Base-by-base conservation (phyloP, 225 moss, liverwort and hornwort species). In the Antitrichia curtipendula region DNA sequence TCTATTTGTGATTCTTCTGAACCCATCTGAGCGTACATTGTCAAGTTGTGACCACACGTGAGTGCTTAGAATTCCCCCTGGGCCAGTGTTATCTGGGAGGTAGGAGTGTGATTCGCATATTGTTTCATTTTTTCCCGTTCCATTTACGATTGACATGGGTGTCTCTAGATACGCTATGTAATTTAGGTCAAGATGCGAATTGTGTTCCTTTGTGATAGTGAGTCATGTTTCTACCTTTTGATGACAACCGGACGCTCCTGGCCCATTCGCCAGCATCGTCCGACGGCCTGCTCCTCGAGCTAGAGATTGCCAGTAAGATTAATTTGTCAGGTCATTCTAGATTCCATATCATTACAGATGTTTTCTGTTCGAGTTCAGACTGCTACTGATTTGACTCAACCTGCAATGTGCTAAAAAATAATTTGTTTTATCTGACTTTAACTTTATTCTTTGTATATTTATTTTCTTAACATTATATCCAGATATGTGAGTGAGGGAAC, bases 271-370 rank as follows among this genome's bases (percentile, higher is more conserved):
- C 98, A 98, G 93, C 98, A 98, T 78, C 98, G 96, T 81, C 98
- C 98, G 73, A 98, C 98, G n/a, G 98, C 98, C 92, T 98, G 98
- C 91, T 98, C 98, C 90, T 98, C 98, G 82, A 98, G 98, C 98
- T 98, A 93, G 87, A 91, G 65, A 71, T 85, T 68, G 84, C 75
- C 63, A 84, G 75, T 10, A 57, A 47, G 40, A 74, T 32, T 4
- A 8, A 66, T 69, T 81, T 63, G 64, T 86, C 84, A 81, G n/a
- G 62, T 86, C 54, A 84, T 61, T 61, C 27, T 75, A 61, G n/a
- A 83, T 81, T 81, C 76, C n/a, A 74, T 49, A 90, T 76, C 54
- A 76, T 43, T 50, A 40, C 62, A 45, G 70, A 71, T 84, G 29
- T 63, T 77, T 50, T 82, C 61, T 61, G 71, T 56, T 85, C 11